Base-by-base conservation (phyloP, 2,329 filamentous ascomycete species). In the Neopestalotiopsis sp. region DNA sequence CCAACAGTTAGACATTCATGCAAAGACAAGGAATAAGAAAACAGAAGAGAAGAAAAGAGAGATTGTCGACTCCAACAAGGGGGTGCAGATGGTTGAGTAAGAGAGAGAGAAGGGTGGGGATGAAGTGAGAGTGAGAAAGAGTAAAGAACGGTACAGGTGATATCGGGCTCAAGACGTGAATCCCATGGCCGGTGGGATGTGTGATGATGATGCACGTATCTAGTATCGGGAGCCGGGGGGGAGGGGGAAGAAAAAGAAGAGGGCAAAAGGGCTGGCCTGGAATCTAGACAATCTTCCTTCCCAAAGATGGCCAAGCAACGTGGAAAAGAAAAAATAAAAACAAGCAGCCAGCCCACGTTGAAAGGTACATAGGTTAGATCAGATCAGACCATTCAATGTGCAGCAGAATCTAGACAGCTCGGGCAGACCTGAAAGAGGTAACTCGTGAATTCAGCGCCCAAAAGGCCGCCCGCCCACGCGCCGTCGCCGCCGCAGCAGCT, bases 101-200 rank as follows among this genome's bases (percentile, higher is more conserved):
- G 24, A 28, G 17, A n/a, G 45, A 53, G 45, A 53, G 45, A 20
- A 53, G 45, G 45, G 45, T 17, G 45, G n/a, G n/a, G 45, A 53
- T 14, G 45, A n/a, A 53, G 45, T 53, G 45, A 53, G 45, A 53
- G 45, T 53, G 45, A 53, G 45, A 53, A 45, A 20, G 45, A 53
- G 45, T 53, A 53, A 53, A 53, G 45, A 53, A 53, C 45, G 45
- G 45, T 20, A 53, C 45, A 53, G n/a, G 45, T 20, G 45, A 53
- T 53, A 53, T 53, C n/a, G 45, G n/a, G 45, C 45, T 53, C 45
- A 53, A 53, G n/a, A n/a, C 45, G 45, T 53, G 45, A 53, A 53
- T 53, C 45, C 45, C 45, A 53, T 53, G 45, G 45, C 45, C 45
- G 45, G 45, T 53, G 45, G 45, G 45, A 53, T 53, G n/a, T 53